Conservation (phyloP, 177 flowering plant genomes). For the Telopea speciosissima region DNA sequence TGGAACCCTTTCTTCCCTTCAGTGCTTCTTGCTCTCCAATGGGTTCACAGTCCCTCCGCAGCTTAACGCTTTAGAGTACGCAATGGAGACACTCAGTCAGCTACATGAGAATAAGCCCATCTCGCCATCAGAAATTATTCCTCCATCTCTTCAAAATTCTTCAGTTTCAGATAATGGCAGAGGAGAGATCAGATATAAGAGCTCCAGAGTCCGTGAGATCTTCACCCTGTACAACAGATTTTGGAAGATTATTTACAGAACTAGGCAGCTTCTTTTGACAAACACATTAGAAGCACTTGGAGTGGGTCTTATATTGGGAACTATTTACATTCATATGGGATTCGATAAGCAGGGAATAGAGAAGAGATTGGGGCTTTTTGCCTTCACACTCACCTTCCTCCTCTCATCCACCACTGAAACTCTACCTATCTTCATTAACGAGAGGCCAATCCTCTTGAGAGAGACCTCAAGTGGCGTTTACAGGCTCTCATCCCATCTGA, state of each 20-base stretch:
- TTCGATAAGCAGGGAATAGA: conserved; percentile 40
- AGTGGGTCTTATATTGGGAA: conserved; percentile 63
- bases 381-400: conserved; percentile 38
- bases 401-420: conserved; percentile 73
- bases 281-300: conserved; percentile 54
- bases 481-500: conserved; percentile 48
- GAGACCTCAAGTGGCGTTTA: conserved; percentile 72
- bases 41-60: neutral
- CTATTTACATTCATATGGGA: conserved; percentile 61
- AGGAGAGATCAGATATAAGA: too few species aligned
- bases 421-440: conserved; percentile 64
- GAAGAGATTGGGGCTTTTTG: conserved; percentile 42
- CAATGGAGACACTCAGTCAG: neutral
- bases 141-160: too few species aligned
- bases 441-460: conserved; percentile 49
- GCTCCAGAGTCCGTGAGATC: conserved; percentile 33
- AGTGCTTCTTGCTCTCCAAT: neutral
- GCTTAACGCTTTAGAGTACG: neutral
- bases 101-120: too few species aligned
- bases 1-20: neutral
- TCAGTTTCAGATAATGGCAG: too few species aligned
- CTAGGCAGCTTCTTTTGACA: conserved; percentile 54
- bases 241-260: conserved; percentile 62
- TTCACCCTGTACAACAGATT: conserved; percentile 33
- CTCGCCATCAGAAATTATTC: too few species aligned